Base-by-base conservation (phyloP, 2,329 filamentous ascomycete genomes). In the Tolypocladium paradoxum region DNA sequence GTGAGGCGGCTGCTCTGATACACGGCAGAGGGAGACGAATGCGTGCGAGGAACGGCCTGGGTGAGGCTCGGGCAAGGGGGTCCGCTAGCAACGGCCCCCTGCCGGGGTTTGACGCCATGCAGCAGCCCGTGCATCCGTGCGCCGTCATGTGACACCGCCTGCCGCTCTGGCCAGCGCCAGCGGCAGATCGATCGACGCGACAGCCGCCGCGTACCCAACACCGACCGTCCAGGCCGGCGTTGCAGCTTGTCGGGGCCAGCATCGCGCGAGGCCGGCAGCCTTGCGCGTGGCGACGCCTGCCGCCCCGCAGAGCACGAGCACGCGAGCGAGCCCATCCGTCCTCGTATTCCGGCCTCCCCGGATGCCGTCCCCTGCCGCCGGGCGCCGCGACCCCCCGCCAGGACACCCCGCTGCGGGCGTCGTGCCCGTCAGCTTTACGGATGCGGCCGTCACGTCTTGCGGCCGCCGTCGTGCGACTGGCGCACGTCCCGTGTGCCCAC, bases 101-200 rank as follows among this genome's bases (percentile, higher is more conserved):
- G 48, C 27, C 43, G 46, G 33, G 35, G 27, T 49, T 22, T 20
- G 49, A 31, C 55, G 50, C 55, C 54, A 54, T 57, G 54, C 50
- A 57, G 50, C 36, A 22, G 20, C 34, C 36, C 55, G 45, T 49
- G 57, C 57, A 57, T 50, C 43, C 40, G 16, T 12, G 27, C 20
- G 14, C 24, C 45, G 43, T 58, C 57, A 58, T 57, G 57, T 57
- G 57, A 58, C 43, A 47, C 43, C 43, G 43, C 43, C 43, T 47
- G 2, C 43, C 43, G 2, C 18, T 33, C 43, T 31, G 43, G 27
- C 27, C 43, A 46, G 14, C 27, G 1, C 18, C 27, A 2, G 43
- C 43, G 43, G 27, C 43, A 47, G 33, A 14, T 20, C 8, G 43
- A 31, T 20, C 8, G 43, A 31, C 29, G 24, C 43, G 43, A 46